A percentile compares a stretch with the other conserved stretches of the same genome.
Evolutionary conservation across 495 filamentous ascomycete genomes (phyloP).

Genomic region (Pyrenopolyporus hunteri): DNA sequence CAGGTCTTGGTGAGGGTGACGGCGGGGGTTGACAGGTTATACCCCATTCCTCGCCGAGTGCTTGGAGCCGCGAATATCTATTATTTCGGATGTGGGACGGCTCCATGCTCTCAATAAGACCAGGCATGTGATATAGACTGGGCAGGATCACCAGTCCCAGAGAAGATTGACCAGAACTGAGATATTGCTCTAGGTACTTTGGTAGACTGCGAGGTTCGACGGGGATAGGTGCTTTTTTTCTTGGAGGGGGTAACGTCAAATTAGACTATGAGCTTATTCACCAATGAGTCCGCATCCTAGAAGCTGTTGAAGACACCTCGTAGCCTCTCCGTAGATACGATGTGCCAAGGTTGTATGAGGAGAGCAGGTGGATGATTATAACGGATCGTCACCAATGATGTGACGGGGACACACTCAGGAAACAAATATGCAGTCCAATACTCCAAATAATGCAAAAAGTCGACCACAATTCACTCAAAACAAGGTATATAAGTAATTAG

Average conservation of each 20-base stretch:
- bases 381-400: not conserved
- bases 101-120: constrained; percentile 29
- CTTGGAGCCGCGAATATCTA: constrained; percentile 45
- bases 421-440: not conserved
- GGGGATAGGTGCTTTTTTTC: no score
- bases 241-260: not conserved
- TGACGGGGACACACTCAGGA: constrained; percentile 4
- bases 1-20: constrained; percentile 31
- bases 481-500: not conserved
- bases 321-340: constrained; percentile 11
- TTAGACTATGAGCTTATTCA: constrained; percentile 14
- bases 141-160: not conserved
- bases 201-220: no score
- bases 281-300: not conserved
- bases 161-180: no score
- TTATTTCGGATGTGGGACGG: constrained; percentile 35
- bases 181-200: no score
- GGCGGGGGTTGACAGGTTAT: constrained; percentile 36
- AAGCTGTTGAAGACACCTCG: not conserved
- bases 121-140: constrained; percentile 16
- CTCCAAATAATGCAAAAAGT: constrained; percentile 16
- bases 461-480: constrained; percentile 5
- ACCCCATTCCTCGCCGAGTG: constrained; percentile 47
- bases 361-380: not conserved
- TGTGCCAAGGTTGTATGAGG: not conserved